These are phyloP conservation scores for Escallonia herrerae DNA, from an alignment of 129 eudicot species.

Conservation along the genomic window DNA sequence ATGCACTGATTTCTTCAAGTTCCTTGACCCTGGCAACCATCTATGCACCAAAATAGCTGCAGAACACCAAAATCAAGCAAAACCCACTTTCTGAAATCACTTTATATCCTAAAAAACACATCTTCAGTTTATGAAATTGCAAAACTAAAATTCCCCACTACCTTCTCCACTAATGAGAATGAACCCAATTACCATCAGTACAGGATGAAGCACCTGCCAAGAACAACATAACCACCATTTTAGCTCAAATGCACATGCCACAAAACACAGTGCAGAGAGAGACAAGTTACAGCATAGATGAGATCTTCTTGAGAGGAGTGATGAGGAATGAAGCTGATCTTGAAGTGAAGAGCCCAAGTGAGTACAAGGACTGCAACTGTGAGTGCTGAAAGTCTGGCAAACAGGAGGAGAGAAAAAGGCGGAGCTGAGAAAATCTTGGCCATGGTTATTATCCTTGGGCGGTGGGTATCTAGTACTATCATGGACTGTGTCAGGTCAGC, in stretches of 20 bases:
- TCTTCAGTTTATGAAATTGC: neutral
- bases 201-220: conserved; percentile 74
- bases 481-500: no score
- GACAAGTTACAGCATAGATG: conserved; percentile 46
- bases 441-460: conserved; percentile 1
- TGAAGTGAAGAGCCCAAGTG: conserved; percentile 72
- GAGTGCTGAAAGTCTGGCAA: conserved; percentile 59
- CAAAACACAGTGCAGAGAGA: neutral
- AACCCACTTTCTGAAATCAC: conserved; percentile 12
- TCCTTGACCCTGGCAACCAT: conserved; percentile 90
- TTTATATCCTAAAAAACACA: conserved; percentile 2
- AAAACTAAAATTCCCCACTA: conserved; percentile 3
- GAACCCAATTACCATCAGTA: conserved; percentile 95
- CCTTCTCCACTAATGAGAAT: conserved; percentile 91
- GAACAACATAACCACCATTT: conserved; percentile 12
- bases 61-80: neutral
- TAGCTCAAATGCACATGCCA: neutral
- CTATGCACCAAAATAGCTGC: conserved; percentile 83
- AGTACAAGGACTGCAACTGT: conserved; percentile 59
- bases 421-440: conserved; percentile 16
- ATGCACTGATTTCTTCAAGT: conserved; percentile 74
- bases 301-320: conserved; percentile 48
- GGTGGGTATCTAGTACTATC: no score
- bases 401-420: conserved; percentile 26
- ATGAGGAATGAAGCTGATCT: conserved; percentile 60